Percentiles rank a stretch among this genome's conserved stretches.
Evolutionary conservation across 768 basidiomycete genomes (phyloP).

Genomic region (Ramaria sp.): DNA sequence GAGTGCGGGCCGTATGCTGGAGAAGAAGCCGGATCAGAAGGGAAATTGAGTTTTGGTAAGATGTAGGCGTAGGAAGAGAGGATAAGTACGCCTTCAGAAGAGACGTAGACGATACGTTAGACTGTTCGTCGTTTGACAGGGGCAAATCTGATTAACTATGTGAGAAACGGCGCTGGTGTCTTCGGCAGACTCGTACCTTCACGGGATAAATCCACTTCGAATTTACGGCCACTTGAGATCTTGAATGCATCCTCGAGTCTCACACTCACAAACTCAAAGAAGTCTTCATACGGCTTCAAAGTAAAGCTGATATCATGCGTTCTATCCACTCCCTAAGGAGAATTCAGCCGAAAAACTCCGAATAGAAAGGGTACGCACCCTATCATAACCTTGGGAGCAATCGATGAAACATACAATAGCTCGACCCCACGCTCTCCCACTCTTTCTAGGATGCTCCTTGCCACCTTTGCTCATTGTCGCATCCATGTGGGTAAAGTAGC

Average conservation of each 20-base stretch:
- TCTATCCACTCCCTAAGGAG: conserved; percentile 40
- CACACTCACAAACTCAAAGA: conserved; percentile 48
- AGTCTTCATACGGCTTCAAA: conserved; percentile 33
- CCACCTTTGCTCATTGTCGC: conserved; percentile 34
- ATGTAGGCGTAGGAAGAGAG: conserved; percentile 67
- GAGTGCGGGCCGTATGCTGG: conserved; percentile 50
- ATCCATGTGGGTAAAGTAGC: conserved; percentile 36
- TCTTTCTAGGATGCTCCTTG: conserved; percentile 52
- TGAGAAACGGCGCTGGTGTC: not conserved
- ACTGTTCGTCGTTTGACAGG: not conserved
- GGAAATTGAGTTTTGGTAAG: conserved; percentile 46
- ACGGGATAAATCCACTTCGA: conserved; percentile 34
- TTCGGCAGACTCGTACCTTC: conserved; percentile 32
- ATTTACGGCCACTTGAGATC: conserved; percentile 18
- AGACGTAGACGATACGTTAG: conserved; percentile 11
- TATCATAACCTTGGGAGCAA: conserved; percentile 46
- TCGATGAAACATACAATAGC: conserved; percentile 64
- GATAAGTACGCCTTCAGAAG: conserved; percentile 42
- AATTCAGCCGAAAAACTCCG: not conserved
- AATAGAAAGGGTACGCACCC: conserved; percentile 31
- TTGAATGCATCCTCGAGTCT: conserved; percentile 71
- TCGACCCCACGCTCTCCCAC: conserved; percentile 46
- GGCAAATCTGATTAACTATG: conserved; percentile 14
- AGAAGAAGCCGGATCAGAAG: conserved; percentile 58
- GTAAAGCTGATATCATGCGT: conserved; percentile 38